Percentiles rank a stretch among this genome's conserved stretches.
Evolutionary conservation across 169 alveolate genomes (phyloP).

Genomic region (Plasmodium falciparum): DNA sequence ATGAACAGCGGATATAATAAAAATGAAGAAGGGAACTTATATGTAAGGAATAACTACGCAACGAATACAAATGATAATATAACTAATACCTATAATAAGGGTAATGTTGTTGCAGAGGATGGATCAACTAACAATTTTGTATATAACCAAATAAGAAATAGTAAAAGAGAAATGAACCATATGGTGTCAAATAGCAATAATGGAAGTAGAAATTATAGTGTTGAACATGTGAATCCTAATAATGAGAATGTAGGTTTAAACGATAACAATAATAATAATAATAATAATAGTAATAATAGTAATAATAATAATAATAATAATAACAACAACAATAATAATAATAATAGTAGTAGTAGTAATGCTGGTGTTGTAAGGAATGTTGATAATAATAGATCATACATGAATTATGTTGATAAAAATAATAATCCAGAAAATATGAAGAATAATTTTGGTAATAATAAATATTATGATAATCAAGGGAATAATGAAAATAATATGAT

Average conservation of each 20-base stretch:
- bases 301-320: not conserved
- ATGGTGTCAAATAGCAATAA: too few relatives aligned
- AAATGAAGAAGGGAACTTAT: constrained; percentile 34
- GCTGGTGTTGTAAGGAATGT: constrained; percentile 15
- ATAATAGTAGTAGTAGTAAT: not conserved
- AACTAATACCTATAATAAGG: constrained; percentile 1
- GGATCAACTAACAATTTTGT: constrained; percentile 9
- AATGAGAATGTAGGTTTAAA: too few relatives aligned
- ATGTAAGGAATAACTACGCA: constrained; percentile 30
- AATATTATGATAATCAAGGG: constrained; percentile 15
- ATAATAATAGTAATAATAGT: constrained; percentile 1
- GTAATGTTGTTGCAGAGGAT: constrained; percentile 11
- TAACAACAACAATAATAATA: constrained; percentile 11
- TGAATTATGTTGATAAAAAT: constrained; percentile 23
- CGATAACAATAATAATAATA: not conserved
- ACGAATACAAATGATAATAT: constrained; percentile 22
- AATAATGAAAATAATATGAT: constrained; percentile 11
- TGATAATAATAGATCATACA: constrained; percentile 10
- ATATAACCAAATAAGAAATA: constrained; percentile 37
- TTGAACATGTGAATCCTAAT: too few relatives aligned
- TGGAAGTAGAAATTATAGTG: too few relatives aligned
- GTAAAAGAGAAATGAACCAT: constrained; percentile 21
- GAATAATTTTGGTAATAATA: constrained; percentile 32
- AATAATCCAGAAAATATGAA: constrained; percentile 29
- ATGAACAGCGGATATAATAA: constrained; percentile 9